Evolutionary conservation across 78 protist genomes (phyloP), one percentile per base, ranked within the genome.

Genomic region (Dictyostelium firmibasis): DNA sequence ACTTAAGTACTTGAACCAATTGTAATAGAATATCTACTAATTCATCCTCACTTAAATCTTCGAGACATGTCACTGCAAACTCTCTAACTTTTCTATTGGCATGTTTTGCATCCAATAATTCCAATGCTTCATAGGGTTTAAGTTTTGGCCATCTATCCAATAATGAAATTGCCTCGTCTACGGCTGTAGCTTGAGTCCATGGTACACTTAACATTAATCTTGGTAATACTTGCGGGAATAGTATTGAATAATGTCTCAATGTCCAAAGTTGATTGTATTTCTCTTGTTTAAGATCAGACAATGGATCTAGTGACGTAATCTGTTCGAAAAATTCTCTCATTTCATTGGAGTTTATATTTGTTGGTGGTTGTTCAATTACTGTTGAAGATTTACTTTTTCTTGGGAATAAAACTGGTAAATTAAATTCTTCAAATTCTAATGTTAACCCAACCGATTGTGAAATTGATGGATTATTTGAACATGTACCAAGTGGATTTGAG

Each of bases 1-100:
- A 96, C 64, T 98, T 98, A 64, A 96, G 44, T 4, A 96, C 97
- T 47, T 98, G 98, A 4, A 97, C 86, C 33, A 98, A 89, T 88
- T 98, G 99, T n/a, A 97, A 92, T 29, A 98, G 93, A 35, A 77
- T 97, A 53, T 53, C 81, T 7, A 20, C 94, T 29, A 98, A 78
- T 70, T 94, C 96, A 27, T 91, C 96, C 84, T 98, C 98, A 57
- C 62, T 4, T 8, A 98, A 14, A 13, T 14, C 77, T 2, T 96
- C 97, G 5, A 98, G 94, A 41, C 96, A 92, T 29, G 43, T 44
- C 8, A 97, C 97, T 14, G 99, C 99, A 53, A 38, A 96, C 5
- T 57, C 94, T 0, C 99, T 81, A n/a, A 98, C 98, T 7, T 27
- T 3, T 23, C 44, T 18, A 70, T 98, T 98, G 1, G 92, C 97